phyloP scores from a whole-genome alignment of 108 stramenopile species.

The Fragilaria crotonensis region DNA sequence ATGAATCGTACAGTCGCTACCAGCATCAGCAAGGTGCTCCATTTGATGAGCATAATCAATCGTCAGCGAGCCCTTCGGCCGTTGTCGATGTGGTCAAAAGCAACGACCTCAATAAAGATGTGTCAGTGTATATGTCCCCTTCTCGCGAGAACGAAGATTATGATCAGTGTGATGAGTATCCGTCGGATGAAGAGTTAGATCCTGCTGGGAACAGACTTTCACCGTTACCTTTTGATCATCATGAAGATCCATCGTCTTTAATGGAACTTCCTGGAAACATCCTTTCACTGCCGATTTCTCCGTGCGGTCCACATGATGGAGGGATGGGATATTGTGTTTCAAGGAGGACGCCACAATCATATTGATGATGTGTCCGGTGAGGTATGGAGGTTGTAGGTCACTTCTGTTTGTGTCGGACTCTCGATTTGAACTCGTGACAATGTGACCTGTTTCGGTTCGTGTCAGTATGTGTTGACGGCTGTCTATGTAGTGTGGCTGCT shows the following conservation, averaged over 20 bases:
- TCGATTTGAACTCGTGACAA: too few relatives aligned
- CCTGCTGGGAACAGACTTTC: constrained; percentile 11
- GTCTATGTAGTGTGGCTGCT: too few relatives aligned
- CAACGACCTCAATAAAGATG: too few relatives aligned
- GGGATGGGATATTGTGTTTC: too few relatives aligned
- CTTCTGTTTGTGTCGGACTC: too few relatives aligned
- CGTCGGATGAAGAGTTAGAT: constrained; percentile 2
- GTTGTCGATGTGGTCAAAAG: background rate
- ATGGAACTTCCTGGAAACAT: constrained; percentile 37
- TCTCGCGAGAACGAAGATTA: too few relatives aligned
- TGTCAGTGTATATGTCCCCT: too few relatives aligned
- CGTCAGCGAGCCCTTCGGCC: constrained; percentile 6
- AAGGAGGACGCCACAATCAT: too few relatives aligned
- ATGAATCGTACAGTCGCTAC: background rate
- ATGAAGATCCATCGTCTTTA: constrained; percentile 27
- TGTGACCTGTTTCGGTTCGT: too few relatives aligned
- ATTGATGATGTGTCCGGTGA: too few relatives aligned
- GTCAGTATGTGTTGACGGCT: too few relatives aligned
- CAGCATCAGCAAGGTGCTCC: background rate
- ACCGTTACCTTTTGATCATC: constrained; percentile 21
- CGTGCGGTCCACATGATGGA: constrained; percentile 35
- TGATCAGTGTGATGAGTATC: background rate
- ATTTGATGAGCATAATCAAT: background rate
- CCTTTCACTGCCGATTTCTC: constrained; percentile 35
- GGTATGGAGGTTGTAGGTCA: too few relatives aligned